Evolutionary conservation across 495 filamentous ascomycete genomes (phyloP), one percentile per base, ranked within the genome.

Genomic region (Lophiostoma macrostomum): DNA sequence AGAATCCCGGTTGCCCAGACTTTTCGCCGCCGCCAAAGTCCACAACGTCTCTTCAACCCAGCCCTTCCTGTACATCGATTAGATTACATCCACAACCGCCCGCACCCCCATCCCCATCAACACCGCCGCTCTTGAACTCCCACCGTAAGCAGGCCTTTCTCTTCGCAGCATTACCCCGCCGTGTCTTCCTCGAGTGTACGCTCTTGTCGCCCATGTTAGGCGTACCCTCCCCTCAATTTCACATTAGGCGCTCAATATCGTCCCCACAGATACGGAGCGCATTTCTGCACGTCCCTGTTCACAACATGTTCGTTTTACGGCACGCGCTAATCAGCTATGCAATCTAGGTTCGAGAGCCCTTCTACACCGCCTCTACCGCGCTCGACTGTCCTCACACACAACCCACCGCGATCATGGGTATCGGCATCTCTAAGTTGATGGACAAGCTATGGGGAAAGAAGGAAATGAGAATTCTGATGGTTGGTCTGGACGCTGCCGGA

Each of bases 381-480:
- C 38, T 49, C 49, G 34, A 16, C 22, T 48, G 43, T 46, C 35
- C 27, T 42, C 40, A 25, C 31, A 13, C 37, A 53, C 46, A 39
- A 53, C 32, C 40, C 31, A 37, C 67, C 77, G 80, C 76, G 78
- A 87, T 72, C 71, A 96, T 96, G 90, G 90, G 90, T 94, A 77
- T 96, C 68, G 82, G 84, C 65, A 85, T 96, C 73, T 95, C 90
- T 59, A 91, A 86, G 79, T 73, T 97, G 67, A 90, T 98, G 72
- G 87, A 94, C 69, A 82, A 84, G 77, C 84, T 97, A 70, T 96
- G 88, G 85, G 90, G 91, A 62, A 93, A 95, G 83, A 96, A 96
- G 83, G 93, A 99, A 82, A 99, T 99, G 93, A 84, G 91, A 77
- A 95, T 99, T 73, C 74, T 99, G 71, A 99, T 99, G 93, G 91